phyloP scores from a whole-genome alignment of 805 yeast genomes.

The Pichia thaimueangensis region DNA sequence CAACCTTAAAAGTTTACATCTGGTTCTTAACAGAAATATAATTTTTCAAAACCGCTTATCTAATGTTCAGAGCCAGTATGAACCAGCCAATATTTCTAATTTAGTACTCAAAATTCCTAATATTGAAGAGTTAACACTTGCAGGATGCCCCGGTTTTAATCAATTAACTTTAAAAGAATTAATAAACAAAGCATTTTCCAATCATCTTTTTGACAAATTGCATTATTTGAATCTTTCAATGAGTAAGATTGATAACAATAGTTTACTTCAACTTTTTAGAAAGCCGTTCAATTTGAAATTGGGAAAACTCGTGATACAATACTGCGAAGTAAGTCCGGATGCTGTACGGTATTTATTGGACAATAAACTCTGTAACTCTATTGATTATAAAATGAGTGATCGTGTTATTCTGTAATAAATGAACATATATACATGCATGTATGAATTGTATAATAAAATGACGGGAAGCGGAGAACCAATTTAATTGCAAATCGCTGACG shows the following conservation, averaged over 20 bases:
- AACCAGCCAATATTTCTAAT: not conserved
- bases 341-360: slow-evolving; percentile 1
- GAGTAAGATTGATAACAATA: slow-evolving; percentile 3
- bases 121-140: slow-evolving; percentile 3
- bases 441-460: too few relatives aligned
- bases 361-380: not conserved
- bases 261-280: not conserved
- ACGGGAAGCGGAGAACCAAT: too few relatives aligned
- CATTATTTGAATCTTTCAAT: slow-evolving; percentile 5
- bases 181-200: not conserved
- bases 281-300: not conserved
- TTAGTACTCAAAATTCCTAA: slow-evolving; percentile 1
- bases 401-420: slow-evolving; percentile 1
- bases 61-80: not conserved
- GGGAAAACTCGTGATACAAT: not conserved
- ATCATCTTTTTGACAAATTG: slow-evolving; percentile 1
- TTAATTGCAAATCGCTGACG: too few relatives aligned
- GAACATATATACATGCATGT: too few relatives aligned
- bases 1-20: not conserved
- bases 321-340: slow-evolving; percentile 5
- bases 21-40: slow-evolving; percentile 2
- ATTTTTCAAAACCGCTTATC: not conserved
- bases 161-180: not conserved
- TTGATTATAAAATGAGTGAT: slow-evolving; percentile 9
- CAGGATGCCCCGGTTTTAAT: slow-evolving; percentile 4